Evolutionary conservation across 2,329 filamentous ascomycete species (phyloP).

Genomic region (Fusarium abutilonis): DNA sequence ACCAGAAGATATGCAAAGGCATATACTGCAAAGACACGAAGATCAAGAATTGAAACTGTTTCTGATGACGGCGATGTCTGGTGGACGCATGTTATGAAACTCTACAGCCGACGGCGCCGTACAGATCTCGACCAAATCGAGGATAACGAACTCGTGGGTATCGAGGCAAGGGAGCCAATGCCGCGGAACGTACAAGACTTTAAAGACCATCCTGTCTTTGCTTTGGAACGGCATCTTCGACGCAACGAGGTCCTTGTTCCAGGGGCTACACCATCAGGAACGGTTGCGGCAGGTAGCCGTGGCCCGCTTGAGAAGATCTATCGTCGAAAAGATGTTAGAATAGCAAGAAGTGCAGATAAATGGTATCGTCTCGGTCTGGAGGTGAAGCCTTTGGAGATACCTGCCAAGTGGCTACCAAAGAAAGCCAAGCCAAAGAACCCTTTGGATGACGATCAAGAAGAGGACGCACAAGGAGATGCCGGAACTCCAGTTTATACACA

Average conservation of each 20-base stretch:
- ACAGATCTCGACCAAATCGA: slow-evolving; percentile 85
- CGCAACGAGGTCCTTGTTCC: slow-evolving; percentile 85
- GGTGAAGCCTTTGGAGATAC: slow-evolving; percentile 80
- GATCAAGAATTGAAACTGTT: slow-evolving; percentile 75
- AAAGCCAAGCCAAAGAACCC: slow-evolving; percentile 49
- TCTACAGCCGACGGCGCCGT: slow-evolving; percentile 54
- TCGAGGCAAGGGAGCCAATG: slow-evolving; percentile 81
- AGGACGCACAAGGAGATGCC: slow-evolving; percentile 46
- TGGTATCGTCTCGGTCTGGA: slow-evolving; percentile 92
- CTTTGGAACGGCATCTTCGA: slow-evolving; percentile 84
- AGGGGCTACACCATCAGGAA: slow-evolving; percentile 75
- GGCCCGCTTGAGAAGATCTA: slow-evolving; percentile 79
- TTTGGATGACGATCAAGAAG: slow-evolving; percentile 45
- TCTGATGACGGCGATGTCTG: slow-evolving; percentile 60
- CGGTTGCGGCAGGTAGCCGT: slow-evolving; percentile 74
- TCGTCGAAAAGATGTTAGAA: slow-evolving; percentile 80
- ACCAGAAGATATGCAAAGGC: slow-evolving; percentile 88
- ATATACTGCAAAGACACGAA: slow-evolving; percentile 90
- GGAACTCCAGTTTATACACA: slow-evolving; percentile 68
- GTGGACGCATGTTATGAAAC: slow-evolving; percentile 63
- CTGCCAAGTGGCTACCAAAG: slow-evolving; percentile 76
- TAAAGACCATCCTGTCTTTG: slow-evolving; percentile 84
- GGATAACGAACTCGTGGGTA: slow-evolving; percentile 75
- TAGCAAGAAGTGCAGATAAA: slow-evolving; percentile 81
- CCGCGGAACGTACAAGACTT: slow-evolving; percentile 88